A percentile compares a stretch with the other conserved stretches of the same genome.
Conservation (phyloP, 202 grass and related monocot species). For the Eragrostis tef region DNA sequence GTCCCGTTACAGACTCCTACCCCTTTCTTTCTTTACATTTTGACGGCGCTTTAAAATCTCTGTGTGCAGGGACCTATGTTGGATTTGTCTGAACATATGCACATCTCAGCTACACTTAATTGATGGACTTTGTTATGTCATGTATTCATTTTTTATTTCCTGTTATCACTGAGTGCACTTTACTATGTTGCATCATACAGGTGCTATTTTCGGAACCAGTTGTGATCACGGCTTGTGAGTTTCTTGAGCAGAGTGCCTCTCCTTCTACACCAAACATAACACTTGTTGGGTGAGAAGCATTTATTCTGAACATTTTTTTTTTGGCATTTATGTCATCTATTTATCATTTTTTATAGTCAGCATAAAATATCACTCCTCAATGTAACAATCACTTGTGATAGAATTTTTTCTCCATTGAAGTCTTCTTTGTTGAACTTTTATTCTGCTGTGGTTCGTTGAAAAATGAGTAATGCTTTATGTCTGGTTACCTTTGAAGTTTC, state of each 20-base stretch:
- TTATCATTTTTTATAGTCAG: slow-evolving; percentile 5
- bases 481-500: slow-evolving; percentile 8
- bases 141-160: not conserved
- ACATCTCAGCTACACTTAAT: too few relatives aligned
- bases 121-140: too few relatives aligned
- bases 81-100: too few relatives aligned
- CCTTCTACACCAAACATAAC: slow-evolving; percentile 85
- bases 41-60: too few relatives aligned
- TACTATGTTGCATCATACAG: slow-evolving; percentile 55
- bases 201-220: slow-evolving; percentile 94
- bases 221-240: slow-evolving; percentile 94
- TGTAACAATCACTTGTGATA: slow-evolving; percentile 8
- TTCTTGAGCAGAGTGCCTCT: slow-evolving; percentile 91
- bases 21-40: too few relatives aligned
- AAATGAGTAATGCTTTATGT: not conserved
- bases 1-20: too few relatives aligned
- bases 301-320: slow-evolving; percentile 19
- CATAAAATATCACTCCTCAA: not conserved
- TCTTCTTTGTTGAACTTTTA: slow-evolving; percentile 23
- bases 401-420: slow-evolving; percentile 4
- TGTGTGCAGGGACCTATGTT: too few relatives aligned
- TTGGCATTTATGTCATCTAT: slow-evolving; percentile 1
- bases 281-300: slow-evolving; percentile 69
- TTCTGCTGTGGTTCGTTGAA: slow-evolving; percentile 8
- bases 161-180: slow-evolving; percentile 39